Base-by-base conservation (phyloP, 139 green algal species). In the Chlorella sorokiniana region DNA sequence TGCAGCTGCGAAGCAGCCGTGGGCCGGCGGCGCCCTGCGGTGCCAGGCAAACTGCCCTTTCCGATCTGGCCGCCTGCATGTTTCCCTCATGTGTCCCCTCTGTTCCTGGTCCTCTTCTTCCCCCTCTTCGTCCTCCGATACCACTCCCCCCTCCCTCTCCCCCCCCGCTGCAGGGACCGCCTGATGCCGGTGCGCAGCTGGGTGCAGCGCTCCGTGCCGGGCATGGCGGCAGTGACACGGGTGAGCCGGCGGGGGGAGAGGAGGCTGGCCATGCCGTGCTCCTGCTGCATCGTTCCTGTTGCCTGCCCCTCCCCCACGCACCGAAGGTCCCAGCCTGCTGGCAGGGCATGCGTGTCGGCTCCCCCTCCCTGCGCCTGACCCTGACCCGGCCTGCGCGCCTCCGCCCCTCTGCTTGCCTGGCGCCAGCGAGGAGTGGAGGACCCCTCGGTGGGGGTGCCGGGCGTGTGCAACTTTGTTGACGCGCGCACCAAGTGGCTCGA, bases 401-500 rank as follows among this genome's bases (percentile, higher is more conserved):
- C 64, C 5, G 31, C 64, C 64, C 33, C 64, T 45, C 35, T 71
- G 61, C 61, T 40, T 41, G 9, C 62, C 71, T 40, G 42, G 37
- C 37, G 75, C 41, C 56, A 86, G 78, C 67, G 52, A 8, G 42
- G 52, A 22, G 74, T 81, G 61, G 83, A 87, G 69, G 23, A 81
- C 67, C 56, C 69, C 9, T 23, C 70, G 63, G 37, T 81, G 74
- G 74, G 87, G 2, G 82, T 90, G 38, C 87, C 76, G 0, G 91
- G 91, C 48, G 89, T 89, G 25, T 81, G 89, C 79, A 93, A 93
- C 88, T 94, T 95, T 76, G 89, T 95, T 33, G 92, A 94, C 54
- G 91, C 89, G 0, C 84, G 91, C 67, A 95, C 91, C 48, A 91
- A 91, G 84, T 95, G 91, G 91, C 87, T 95, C 76, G 91, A 95